Evolutionary conservation across 441 rosid genomes (phyloP).

Genomic region (Gossypium lobatum): DNA sequence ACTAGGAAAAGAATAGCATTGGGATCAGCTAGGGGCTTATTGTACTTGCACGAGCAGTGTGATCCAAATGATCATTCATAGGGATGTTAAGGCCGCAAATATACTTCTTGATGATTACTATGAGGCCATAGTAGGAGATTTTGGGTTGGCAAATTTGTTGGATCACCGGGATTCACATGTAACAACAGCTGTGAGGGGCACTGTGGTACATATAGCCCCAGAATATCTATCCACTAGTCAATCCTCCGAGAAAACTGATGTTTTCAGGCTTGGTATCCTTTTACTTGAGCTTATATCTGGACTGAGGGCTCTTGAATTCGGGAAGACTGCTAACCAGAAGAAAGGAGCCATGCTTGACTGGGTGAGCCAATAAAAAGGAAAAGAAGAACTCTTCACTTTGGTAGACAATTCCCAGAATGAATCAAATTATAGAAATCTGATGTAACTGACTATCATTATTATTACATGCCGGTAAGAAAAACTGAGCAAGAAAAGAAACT

Average conservation of each 20-base stretch:
- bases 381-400: not conserved
- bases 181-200: conserved; percentile 88
- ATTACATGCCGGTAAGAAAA: conserved; percentile 59
- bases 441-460: not conserved
- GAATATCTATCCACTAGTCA: conserved; percentile 92
- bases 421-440: not conserved
- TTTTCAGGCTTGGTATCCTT: conserved; percentile 86
- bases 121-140: conserved; percentile 88
- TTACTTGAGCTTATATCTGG: conserved; percentile 77
- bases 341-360: conserved; percentile 85
- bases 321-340: conserved; percentile 72
- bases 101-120: conserved; percentile 76
- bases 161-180: conserved; percentile 85
- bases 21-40: conserved; percentile 82
- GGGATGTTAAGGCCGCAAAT: conserved; percentile 93
- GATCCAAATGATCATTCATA: conserved; percentile 80
- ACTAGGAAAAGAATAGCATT: conserved; percentile 79
- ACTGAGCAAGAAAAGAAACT: conserved; percentile 81
- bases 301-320: conserved; percentile 72
- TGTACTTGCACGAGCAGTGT: conserved; percentile 75
- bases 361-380: conserved; percentile 36
- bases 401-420: not conserved
- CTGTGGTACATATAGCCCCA: conserved; percentile 93
- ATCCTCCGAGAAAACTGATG: conserved; percentile 94
- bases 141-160: conserved; percentile 79